These are phyloP conservation scores for Ceratocystis alfenasii DNA, from an alignment of 2,329 filamentous ascomycete species.

Conservation along the genomic window DNA sequence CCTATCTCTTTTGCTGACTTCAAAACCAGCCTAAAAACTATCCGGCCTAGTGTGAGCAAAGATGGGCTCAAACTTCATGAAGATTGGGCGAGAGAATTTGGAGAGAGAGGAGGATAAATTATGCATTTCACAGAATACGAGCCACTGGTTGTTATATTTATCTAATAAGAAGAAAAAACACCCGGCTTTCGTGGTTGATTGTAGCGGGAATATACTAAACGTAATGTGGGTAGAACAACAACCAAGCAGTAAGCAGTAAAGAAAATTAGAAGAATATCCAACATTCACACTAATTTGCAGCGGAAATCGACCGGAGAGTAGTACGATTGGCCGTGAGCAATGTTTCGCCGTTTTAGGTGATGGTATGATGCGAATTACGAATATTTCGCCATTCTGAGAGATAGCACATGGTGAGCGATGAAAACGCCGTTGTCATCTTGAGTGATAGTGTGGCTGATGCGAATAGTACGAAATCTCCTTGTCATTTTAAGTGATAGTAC, in stretches of 20 bases:
- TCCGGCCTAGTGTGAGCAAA: slow-evolving; percentile 80
- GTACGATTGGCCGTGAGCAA: no score
- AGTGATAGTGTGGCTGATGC: neutral
- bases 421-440: neutral
- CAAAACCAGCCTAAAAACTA: slow-evolving; percentile 66
- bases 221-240: no score
- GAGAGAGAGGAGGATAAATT: slow-evolving; percentile 70
- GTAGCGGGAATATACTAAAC: no score
- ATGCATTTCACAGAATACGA: neutral
- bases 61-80: slow-evolving; percentile 80
- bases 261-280: no score
- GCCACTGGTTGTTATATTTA: neutral
- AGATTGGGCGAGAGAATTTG: slow-evolving; percentile 87
- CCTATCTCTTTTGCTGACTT: slow-evolving; percentile 79
- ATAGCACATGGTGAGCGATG: no score
- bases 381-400: no score
- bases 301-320: no score
- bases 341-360: no score
- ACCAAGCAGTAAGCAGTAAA: no score
- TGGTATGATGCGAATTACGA: no score
- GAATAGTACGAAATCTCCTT: neutral
- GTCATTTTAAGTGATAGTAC: slow-evolving; percentile 10
- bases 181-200: no score
- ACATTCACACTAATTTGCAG: no score
- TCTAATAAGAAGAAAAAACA: neutral